Percentiles rank a stretch among this genome's conserved stretches.
Evolutionary conservation across 345 rosid species (phyloP).

Genomic region (Geranium rotundifolium): DNA sequence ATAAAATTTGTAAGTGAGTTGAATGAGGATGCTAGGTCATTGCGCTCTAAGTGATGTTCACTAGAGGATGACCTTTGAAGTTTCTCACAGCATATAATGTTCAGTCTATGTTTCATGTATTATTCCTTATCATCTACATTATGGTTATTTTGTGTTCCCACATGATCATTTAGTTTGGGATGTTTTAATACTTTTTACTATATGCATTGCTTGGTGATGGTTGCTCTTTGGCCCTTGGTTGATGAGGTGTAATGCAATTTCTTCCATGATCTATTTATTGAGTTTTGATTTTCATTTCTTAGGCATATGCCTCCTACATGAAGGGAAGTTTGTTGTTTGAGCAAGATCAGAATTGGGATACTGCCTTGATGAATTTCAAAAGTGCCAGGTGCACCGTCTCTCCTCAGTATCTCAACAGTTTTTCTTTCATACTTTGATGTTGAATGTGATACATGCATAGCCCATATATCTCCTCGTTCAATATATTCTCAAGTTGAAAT

Average conservation of each 20-base stretch:
- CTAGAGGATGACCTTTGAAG: background rate
- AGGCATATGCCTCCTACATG: conserved; percentile 99
- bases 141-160: conserved; percentile 1
- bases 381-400: conserved; percentile 72
- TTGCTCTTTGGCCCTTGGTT: conserved; percentile 2
- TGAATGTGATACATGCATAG: background rate
- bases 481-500: conserved; percentile 2
- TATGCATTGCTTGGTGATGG: conserved; percentile 1
- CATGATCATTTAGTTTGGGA: background rate
- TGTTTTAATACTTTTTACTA: conserved; percentile 2
- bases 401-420: background rate
- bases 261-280: conserved; percentile 5
- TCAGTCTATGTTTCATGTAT: background rate
- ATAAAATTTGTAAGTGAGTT: background rate
- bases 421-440: background rate
- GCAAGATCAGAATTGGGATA: conserved; percentile 91
- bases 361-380: conserved; percentile 73
- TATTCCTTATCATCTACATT: background rate
- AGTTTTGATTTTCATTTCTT: conserved; percentile 10
- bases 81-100: background rate
- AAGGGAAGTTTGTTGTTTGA: conserved; percentile 88
- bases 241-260: background rate
- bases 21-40: background rate
- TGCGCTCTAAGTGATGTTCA: background rate
- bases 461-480: background rate